Evolutionary conservation across 1,284 basidiomycete species (phyloP).

Genomic region (Boletus semigastroideus): DNA sequence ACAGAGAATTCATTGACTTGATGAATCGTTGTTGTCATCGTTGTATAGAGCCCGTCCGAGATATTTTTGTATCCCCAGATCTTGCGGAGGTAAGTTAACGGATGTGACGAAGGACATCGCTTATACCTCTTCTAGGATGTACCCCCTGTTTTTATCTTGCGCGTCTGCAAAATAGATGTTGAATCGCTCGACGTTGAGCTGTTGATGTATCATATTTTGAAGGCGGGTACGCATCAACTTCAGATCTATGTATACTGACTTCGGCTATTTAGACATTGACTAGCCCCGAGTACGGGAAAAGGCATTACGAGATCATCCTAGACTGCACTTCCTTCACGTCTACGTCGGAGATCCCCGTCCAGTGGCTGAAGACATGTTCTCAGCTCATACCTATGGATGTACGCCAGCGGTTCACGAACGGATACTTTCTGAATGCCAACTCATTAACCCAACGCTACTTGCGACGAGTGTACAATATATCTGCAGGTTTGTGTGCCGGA

Average conservation of each 20-base stretch:
- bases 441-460: conserved; percentile 71
- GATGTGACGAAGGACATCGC: neutral
- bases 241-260: neutral
- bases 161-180: conserved; percentile 70
- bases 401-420: conserved; percentile 52
- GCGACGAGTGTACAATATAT: conserved; percentile 72
- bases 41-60: conserved; percentile 59
- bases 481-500: conserved; percentile 52
- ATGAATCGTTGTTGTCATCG: conserved; percentile 69
- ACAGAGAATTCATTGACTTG: conserved; percentile 64
- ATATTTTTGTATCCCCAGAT: conserved; percentile 67
- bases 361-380: conserved; percentile 79
- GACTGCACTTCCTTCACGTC: conserved; percentile 83
- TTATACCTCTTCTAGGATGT: conserved; percentile 42
- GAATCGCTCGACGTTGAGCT: conserved; percentile 86
- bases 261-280: conserved; percentile 37
- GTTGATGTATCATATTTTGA: conserved; percentile 81
- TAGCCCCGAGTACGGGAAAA: conserved; percentile 45
- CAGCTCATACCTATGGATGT: conserved; percentile 78
- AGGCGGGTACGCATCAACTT: conserved; percentile 42
- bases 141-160: conserved; percentile 59
- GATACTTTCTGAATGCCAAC: conserved; percentile 83
- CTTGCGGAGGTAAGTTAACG: conserved; percentile 46
- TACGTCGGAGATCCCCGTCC: conserved; percentile 75
- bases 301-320: conserved; percentile 71